phyloP scores from a whole-genome alignment of 2,329 filamentous ascomycete species.

The Coniochaeta prunicola region DNA sequence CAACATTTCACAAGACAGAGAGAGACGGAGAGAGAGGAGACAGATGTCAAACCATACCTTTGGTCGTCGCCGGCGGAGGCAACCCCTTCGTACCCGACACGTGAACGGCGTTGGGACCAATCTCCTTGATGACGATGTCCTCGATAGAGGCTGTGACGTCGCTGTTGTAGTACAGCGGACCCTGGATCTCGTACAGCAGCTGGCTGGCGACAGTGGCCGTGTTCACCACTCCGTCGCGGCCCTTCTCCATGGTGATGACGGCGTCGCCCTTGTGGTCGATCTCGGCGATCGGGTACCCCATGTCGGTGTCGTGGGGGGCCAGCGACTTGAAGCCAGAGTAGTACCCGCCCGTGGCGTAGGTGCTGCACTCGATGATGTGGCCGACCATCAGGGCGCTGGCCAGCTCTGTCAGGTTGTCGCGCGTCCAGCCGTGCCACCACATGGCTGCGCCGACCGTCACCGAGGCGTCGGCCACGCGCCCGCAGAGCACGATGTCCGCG shows the following conservation, averaged over 20 bases:
- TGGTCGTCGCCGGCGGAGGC: constrained; percentile 23
- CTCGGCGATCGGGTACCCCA: constrained; percentile 42
- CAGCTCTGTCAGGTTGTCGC: constrained; percentile 32
- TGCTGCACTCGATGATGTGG: constrained; percentile 35
- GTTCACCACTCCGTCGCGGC: constrained; percentile 14
- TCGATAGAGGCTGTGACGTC: constrained; percentile 22
- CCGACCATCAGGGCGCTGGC: constrained; percentile 33
- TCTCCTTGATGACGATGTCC: constrained; percentile 35
- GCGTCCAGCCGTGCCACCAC: constrained; percentile 39
- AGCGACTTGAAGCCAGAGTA: constrained; percentile 38
- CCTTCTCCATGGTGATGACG: constrained; percentile 18
- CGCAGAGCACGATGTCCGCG: constrained; percentile 30
- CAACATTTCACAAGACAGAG: neutral
- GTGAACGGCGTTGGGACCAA: constrained; percentile 16
- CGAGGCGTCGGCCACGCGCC: constrained; percentile 30
- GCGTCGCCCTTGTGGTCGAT: constrained; percentile 32
- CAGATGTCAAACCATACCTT: constrained; percentile 6
- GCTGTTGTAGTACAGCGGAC: constrained; percentile 22
- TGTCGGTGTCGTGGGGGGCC: constrained; percentile 28
- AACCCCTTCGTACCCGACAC: constrained; percentile 24
- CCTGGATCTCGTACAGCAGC: constrained; percentile 30
- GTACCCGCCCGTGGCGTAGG: constrained; percentile 38
- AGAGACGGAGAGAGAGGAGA: neutral
- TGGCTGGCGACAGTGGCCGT: constrained; percentile 14
- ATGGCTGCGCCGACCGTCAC: constrained; percentile 39